Conservation (phyloP, 257 asterid genomes). For the Scutellaria barbata region DNA sequence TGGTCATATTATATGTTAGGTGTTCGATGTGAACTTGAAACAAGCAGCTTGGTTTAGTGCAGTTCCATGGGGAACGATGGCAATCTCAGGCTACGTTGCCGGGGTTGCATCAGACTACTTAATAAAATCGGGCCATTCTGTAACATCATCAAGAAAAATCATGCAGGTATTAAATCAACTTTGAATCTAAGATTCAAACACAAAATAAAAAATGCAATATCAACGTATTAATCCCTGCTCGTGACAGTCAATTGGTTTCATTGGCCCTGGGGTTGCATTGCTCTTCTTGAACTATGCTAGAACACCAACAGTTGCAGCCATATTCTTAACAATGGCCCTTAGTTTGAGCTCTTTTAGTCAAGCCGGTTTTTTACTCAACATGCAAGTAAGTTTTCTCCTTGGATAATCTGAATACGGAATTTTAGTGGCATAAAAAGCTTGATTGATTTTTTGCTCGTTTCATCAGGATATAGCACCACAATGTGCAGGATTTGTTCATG, state of each 20-base stretch:
- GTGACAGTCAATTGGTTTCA: constrained; percentile 81
- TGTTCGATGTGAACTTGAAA: constrained; percentile 81
- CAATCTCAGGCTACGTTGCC: constrained; percentile 90
- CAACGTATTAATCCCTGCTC: constrained; percentile 6
- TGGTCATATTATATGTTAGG: constrained; percentile 43
- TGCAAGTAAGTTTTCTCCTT: constrained; percentile 68
- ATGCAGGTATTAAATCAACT: constrained; percentile 68
- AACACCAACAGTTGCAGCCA: constrained; percentile 70
- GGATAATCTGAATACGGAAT: too few species aligned
- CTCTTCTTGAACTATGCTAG: constrained; percentile 77
- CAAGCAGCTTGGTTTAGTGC: constrained; percentile 99
- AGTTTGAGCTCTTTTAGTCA: constrained; percentile 94
- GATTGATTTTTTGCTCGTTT: constrained; percentile 24
- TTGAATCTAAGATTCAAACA: too few species aligned
- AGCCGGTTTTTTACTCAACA: constrained; percentile 92
- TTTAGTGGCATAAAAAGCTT: background rate
- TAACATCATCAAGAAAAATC: constrained; percentile 76
- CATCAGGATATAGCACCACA: constrained; percentile 92
- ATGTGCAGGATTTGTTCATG: constrained; percentile 87
- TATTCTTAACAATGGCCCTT: constrained; percentile 64
- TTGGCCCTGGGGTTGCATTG: constrained; percentile 90
- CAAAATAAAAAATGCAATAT: background rate
- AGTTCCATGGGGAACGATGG: constrained; percentile 99
- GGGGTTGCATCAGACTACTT: constrained; percentile 79
- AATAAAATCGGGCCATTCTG: constrained; percentile 66